Evolutionary conservation across 805 yeast species (phyloP).

Genomic region (Komagataella phaffii): DNA sequence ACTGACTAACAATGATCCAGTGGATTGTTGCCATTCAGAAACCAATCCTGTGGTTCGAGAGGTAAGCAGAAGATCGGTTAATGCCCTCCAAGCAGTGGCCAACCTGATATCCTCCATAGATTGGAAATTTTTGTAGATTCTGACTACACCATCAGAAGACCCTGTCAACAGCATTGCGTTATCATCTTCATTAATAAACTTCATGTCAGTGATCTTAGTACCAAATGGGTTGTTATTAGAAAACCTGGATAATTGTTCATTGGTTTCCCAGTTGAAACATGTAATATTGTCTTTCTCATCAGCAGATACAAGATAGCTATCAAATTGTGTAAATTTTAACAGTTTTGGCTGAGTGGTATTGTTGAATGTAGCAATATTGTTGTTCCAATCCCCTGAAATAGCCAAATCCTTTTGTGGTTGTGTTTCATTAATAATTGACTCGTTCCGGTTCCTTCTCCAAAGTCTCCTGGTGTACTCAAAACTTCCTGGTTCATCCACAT

Average conservation of each 20-base stretch:
- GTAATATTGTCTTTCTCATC: conserved; percentile 78
- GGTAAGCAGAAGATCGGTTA: conserved; percentile 72
- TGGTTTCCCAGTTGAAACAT: conserved; percentile 78
- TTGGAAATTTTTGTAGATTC: conserved; percentile 69
- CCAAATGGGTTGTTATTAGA: conserved; percentile 81
- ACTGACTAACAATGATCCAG: conserved; percentile 82
- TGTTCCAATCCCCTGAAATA: conserved; percentile 76
- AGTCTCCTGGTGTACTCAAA: conserved; percentile 66
- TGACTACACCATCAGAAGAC: conserved; percentile 88
- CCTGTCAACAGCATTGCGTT: conserved; percentile 75
- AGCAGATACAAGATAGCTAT: conserved; percentile 61
- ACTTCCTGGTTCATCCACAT: conserved; percentile 86
- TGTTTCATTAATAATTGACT: conserved; percentile 71
- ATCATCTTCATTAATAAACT: conserved; percentile 87
- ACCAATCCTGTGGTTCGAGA: conserved; percentile 74
- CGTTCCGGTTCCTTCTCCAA: conserved; percentile 89
- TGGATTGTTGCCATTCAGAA: conserved; percentile 93
- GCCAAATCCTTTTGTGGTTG: conserved; percentile 83
- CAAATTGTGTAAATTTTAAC: conserved; percentile 81
- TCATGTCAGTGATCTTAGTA: conserved; percentile 76
- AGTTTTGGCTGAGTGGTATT: conserved; percentile 73
- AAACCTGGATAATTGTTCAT: conserved; percentile 48
- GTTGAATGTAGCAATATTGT: conserved; percentile 40
- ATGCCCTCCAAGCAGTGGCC: conserved; percentile 85
- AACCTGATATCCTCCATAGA: conserved; percentile 39